phyloP scores from a whole-genome alignment of 129 eudicot genomes.

The Tagetes erecta region DNA sequence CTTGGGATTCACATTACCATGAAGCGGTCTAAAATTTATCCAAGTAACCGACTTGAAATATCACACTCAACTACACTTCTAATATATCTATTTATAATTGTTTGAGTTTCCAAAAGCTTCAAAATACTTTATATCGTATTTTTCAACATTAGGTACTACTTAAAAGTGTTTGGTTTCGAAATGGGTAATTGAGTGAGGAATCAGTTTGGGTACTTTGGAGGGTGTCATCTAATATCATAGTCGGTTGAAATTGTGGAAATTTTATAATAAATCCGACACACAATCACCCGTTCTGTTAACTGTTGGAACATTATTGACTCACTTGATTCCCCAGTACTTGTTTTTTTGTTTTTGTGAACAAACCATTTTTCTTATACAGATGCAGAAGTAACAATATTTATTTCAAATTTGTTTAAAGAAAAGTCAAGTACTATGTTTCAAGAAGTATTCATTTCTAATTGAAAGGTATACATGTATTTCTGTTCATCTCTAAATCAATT shows the following conservation, averaged over 20 bases:
- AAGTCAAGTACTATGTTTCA: neutral
- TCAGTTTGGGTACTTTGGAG: neutral
- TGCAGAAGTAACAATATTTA: neutral
- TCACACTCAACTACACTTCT: neutral
- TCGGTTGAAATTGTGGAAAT: too few species aligned
- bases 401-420: neutral
- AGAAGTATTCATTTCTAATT: neutral
- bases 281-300: neutral
- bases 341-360: neutral
- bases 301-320: neutral
- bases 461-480: neutral
- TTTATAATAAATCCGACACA: neutral
- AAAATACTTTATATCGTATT: too few species aligned
- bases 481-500: neutral
- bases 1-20: neutral
- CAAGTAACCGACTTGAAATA: neutral
- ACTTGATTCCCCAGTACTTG: neutral
- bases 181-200: neutral
- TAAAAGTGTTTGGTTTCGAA: neutral
- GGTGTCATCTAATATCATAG: neutral
- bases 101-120: neutral
- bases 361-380: neutral
- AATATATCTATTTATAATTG: too few species aligned
- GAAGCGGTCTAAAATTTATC: neutral
- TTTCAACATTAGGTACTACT: too few species aligned